Evolutionary conservation across 1,139 yeast genomes (phyloP).

Genomic region (Geotrichum aggregatum): DNA sequence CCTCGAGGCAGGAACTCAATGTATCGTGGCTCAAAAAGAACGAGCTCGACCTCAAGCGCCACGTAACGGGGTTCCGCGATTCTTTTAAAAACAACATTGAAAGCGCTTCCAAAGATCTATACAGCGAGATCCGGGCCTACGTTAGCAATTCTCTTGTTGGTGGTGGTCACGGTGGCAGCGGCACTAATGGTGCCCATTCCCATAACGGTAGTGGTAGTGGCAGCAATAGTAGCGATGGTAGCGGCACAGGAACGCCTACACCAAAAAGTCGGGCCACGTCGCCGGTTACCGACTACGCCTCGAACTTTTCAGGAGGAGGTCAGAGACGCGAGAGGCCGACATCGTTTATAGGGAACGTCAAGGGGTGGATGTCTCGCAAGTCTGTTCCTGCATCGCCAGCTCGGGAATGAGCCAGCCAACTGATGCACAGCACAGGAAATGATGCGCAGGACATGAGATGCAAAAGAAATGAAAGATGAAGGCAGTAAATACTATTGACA

Average conservation of each 20-base stretch:
- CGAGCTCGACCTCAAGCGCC: slow-evolving; percentile 88
- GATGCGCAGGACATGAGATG: too few relatives aligned
- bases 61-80: slow-evolving; percentile 79
- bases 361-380: slow-evolving; percentile 61
- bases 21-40: slow-evolving; percentile 97
- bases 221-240: slow-evolving; percentile 17
- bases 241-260: slow-evolving; percentile 16
- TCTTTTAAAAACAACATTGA: slow-evolving; percentile 75
- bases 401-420: slow-evolving; percentile 6
- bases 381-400: slow-evolving; percentile 19
- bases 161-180: slow-evolving; percentile 19
- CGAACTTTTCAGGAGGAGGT: slow-evolving; percentile 50
- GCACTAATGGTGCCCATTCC: too few relatives aligned
- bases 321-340: slow-evolving; percentile 1
- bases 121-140: slow-evolving; percentile 67
- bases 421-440: too few relatives aligned
- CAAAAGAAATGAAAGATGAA: too few relatives aligned
- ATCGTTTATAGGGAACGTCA: slow-evolving; percentile 55
- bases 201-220: slow-evolving; percentile 18
- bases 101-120: slow-evolving; percentile 72
- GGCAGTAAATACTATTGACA: too few relatives aligned
- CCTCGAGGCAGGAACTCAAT: slow-evolving; percentile 89
- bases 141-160: slow-evolving; percentile 31
- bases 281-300: slow-evolving; percentile 63
- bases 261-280: slow-evolving; percentile 32